Evolutionary conservation across 116 monocot species (phyloP), one percentile per base, ranked within the genome.

Genomic region (Papilionanthe hybrid): DNA sequence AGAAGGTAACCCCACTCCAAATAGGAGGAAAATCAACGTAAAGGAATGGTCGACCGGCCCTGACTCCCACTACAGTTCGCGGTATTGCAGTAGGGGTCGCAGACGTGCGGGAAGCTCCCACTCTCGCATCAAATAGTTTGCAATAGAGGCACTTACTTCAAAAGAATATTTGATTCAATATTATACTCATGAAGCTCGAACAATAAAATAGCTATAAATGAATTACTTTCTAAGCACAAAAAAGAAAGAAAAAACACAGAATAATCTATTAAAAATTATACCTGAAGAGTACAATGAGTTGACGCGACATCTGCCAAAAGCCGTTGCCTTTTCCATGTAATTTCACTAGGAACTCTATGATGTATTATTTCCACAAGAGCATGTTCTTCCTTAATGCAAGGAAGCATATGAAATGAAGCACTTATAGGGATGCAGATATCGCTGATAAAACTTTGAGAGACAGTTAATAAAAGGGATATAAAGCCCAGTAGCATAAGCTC

Each of bases 401-500:
- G 98, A 85, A 98, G 93, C 94, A 98, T 94, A 17, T 79, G 81
- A 45, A 72, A 81, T n/a, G 84, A 75, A 75, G 80, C 20, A 63
- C 41, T 86, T 80, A 77, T 69, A 28, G 84, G 81, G 15, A 98
- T 84, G 66, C 98, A 98, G 77, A 94, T 89, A 27, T 78, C 43
- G 75, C 82, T 88, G 68, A 98, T 86, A 22, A 78, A 37, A 77
- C 71, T 69, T 87, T 97, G 94, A 76, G 80, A 94, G 69, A 98
- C 93, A 19, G 91, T 88, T 77, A 98, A 78, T 27, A 98, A 82
- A 77, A 94, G 94, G 44, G 98, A 98, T 42, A 98, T 94, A 79
- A 98, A 98, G 17, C 98, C 98, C 9, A 94, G 92, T 47, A 98
- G 91, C 98, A 98, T 98, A 84, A 98, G 78, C 60, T 98, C 98